Percentiles rank a stretch among this genome's conserved stretches.
Evolutionary conservation across 2,329 filamentous ascomycete species (phyloP).

Genomic region (Fusarium sp.): DNA sequence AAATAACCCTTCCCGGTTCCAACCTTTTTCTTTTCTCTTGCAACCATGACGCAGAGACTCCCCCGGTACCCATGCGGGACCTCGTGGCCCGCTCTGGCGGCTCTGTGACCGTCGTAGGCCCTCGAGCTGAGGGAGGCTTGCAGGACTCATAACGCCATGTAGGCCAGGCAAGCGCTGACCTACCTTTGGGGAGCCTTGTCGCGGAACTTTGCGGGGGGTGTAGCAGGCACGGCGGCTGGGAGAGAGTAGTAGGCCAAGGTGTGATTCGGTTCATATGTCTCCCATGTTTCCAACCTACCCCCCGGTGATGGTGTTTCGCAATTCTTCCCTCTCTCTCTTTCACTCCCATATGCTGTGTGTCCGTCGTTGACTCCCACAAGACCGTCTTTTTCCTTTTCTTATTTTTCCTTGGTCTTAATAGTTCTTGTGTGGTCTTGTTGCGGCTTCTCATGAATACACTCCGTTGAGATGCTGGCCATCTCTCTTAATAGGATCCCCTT

Average conservation of each 20-base stretch:
- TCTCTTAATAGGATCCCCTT: constrained; percentile 43
- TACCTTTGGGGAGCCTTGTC: constrained; percentile 10
- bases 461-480: constrained; percentile 54
- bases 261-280: constrained; percentile 31
- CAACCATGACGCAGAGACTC: constrained; percentile 27
- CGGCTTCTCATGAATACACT: constrained; percentile 40
- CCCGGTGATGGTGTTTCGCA: constrained; percentile 29
- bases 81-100: constrained; percentile 33
- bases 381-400: constrained; percentile 18
- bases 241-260: neutral
- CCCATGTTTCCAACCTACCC: constrained; percentile 21
- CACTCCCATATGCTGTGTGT: constrained; percentile 18
- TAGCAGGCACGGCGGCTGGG: constrained; percentile 7
- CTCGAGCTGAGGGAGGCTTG: constrained; percentile 38
- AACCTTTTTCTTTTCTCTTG: constrained; percentile 4
- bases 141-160: constrained; percentile 30
- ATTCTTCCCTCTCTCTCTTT: constrained; percentile 22
- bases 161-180: constrained; percentile 36
- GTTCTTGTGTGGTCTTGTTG: constrained; percentile 32
- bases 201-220: constrained; percentile 14
- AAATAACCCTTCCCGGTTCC: constrained; percentile 1
- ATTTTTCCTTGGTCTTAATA: constrained; percentile 13
- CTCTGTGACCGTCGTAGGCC: constrained; percentile 19
- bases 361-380: constrained; percentile 25
- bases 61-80: neutral